Evolutionary conservation across 164 flowering plant genomes (phyloP).

Genomic region (Tetracentron sinense): DNA sequence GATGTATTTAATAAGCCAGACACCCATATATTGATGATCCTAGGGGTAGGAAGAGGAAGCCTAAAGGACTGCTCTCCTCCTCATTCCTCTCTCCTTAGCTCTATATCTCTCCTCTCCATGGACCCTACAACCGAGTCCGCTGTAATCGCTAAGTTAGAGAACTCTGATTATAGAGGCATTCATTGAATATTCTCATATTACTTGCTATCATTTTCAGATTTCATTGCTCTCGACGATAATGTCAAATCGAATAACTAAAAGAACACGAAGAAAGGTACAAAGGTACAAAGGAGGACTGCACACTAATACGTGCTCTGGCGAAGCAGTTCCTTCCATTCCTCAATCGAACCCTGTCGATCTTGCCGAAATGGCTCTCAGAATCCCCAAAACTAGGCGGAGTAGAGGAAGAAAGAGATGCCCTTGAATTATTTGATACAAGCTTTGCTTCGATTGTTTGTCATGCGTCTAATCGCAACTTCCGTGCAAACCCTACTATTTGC

Average conservation of each 20-base stretch:
- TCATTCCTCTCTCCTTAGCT: background rate
- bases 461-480: conserved; percentile 39
- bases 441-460: conserved; percentile 57
- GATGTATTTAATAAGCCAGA: no score
- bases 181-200: conserved; percentile 4
- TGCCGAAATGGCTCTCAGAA: conserved; percentile 52
- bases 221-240: conserved; percentile 7
- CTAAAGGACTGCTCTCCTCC: background rate
- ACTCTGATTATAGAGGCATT: conserved; percentile 17
- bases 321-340: conserved; percentile 67
- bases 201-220: conserved; percentile 22
- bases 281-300: conserved; percentile 6
- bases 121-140: conserved; percentile 16
- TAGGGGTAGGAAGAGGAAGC: no score
- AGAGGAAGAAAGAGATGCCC: conserved; percentile 9
- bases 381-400: conserved; percentile 19
- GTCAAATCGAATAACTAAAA: background rate
- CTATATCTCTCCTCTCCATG: conserved; percentile 10
- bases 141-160: conserved; percentile 21
- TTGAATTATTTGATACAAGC: conserved; percentile 48
- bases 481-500: conserved; percentile 42
- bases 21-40: no score
- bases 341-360: conserved; percentile 43
- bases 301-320: conserved; percentile 55
- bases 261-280: conserved; percentile 10